Conservation (phyloP, 768 basidiomycete genomes). For the Tricholoma hemisulphureum region DNA sequence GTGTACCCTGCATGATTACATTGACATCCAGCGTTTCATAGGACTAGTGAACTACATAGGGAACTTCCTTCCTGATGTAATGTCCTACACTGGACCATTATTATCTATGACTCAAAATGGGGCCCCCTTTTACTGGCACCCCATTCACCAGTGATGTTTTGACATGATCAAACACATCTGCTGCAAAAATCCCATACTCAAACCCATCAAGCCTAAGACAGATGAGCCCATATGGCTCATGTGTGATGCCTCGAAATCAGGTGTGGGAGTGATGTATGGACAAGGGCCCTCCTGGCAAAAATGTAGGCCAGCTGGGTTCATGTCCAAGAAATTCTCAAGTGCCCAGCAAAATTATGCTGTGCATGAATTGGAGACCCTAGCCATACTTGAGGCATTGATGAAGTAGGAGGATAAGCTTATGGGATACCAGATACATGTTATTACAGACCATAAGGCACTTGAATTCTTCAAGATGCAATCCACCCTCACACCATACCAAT, state of each 20-base stretch:
- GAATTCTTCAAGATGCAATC: conserved; percentile 28
- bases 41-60: conserved; percentile 40
- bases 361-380: conserved; percentile 10
- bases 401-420: too few relatives aligned
- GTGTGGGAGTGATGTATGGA: too few relatives aligned
- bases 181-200: too few relatives aligned
- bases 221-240: conserved; percentile 28
- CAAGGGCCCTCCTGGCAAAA: conserved; percentile 24
- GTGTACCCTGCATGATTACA: conserved; percentile 25
- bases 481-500: conserved; percentile 16
- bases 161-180: conserved; percentile 19
- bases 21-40: conserved; percentile 39
- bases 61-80: conserved; percentile 35
- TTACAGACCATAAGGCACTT: conserved; percentile 22
- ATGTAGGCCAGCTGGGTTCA: conserved; percentile 27
- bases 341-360: conserved; percentile 30
- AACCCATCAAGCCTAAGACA: background rate
- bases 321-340: conserved; percentile 25
- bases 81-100: conserved; percentile 31
- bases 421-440: conserved; percentile 19
- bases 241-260: too few relatives aligned
- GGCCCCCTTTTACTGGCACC: conserved; percentile 26
- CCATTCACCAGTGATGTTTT: conserved; percentile 24
- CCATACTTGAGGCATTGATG: conserved; percentile 23
- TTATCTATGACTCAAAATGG: conserved; percentile 26